Percentiles rank a stretch among this genome's conserved stretches.
phyloP scores from a whole-genome alignment of 768 basidiomycete species.

The Hypholoma sublateritium region DNA sequence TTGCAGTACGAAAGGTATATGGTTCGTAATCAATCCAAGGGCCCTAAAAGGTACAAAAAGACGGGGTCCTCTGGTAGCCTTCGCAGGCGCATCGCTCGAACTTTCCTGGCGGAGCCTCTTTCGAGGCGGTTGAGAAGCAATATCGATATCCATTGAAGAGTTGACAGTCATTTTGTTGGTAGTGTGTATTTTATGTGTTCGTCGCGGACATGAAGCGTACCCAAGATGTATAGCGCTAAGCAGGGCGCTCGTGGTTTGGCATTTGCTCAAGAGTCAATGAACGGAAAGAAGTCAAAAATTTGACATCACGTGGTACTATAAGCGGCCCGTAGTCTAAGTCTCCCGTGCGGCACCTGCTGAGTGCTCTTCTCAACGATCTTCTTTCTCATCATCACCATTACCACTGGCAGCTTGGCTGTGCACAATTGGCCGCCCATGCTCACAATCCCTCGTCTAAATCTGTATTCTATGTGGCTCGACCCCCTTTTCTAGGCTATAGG shows the following conservation, averaged over 20 bases:
- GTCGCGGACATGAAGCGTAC: not conserved
- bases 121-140: conserved; percentile 39
- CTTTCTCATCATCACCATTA: not conserved
- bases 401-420: no score
- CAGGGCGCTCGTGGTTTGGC: no score
- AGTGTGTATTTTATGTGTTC: not conserved
- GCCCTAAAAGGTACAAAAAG: conserved; percentile 95
- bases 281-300: conserved; percentile 16
- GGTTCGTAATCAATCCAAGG: conserved; percentile 91
- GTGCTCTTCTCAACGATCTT: not conserved
- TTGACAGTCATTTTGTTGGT: conserved; percentile 4
- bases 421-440: no score
- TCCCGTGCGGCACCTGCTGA: no score
- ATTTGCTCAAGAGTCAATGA: no score
- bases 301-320: not conserved
- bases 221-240: no score
- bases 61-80: conserved; percentile 35
- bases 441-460: no score
- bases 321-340: no score
- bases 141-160: conserved; percentile 17
- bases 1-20: conserved; percentile 87
- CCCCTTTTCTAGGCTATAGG: no score
- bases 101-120: conserved; percentile 47
- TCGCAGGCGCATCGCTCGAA: conserved; percentile 16
- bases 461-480: no score